Conservation (phyloP, 2,329 filamentous ascomycete genomes). For the Trichoderma sp. region DNA sequence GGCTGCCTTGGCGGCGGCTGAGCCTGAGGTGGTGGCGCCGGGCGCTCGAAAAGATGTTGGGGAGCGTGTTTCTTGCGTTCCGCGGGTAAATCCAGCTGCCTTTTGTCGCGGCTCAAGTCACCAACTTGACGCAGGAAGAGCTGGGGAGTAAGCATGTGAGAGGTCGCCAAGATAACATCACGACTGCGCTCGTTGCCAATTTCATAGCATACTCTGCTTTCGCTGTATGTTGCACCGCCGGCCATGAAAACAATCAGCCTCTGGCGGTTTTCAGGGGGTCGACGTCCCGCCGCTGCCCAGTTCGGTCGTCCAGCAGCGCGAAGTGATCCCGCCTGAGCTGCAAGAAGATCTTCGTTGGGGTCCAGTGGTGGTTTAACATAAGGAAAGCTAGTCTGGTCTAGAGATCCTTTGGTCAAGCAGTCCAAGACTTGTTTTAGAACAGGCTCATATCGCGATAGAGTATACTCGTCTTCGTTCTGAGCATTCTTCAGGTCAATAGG, state of each 20-base stretch:
- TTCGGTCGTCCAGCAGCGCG: slow-evolving; percentile 90
- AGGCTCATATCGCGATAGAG: slow-evolving; percentile 85
- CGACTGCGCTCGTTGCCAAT: slow-evolving; percentile 71
- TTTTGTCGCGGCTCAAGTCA: slow-evolving; percentile 75
- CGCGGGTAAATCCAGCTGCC: slow-evolving; percentile 76
- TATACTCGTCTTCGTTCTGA: slow-evolving; percentile 72
- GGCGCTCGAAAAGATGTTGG: slow-evolving; percentile 80
- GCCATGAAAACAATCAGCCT: slow-evolving; percentile 93
- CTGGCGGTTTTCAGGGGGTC: slow-evolving; percentile 78
- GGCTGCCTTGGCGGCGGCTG: slow-evolving; percentile 29
- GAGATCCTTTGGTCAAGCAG: slow-evolving; percentile 65
- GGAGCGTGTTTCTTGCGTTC: slow-evolving; percentile 82
- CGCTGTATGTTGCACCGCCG: slow-evolving; percentile 91
- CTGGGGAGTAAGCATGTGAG: slow-evolving; percentile 87
- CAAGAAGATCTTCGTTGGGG: slow-evolving; percentile 60
- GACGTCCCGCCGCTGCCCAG: slow-evolving; percentile 83
- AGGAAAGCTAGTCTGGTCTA: slow-evolving; percentile 71
- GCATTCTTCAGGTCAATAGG: slow-evolving; percentile 62
- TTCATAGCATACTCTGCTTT: slow-evolving; percentile 88
- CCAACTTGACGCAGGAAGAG: slow-evolving; percentile 82
- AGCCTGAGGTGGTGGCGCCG: slow-evolving; percentile 55
- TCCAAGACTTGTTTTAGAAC: slow-evolving; percentile 84
- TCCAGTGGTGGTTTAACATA: slow-evolving; percentile 73
- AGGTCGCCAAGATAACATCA: slow-evolving; percentile 86
- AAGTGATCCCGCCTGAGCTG: slow-evolving; percentile 71